Percentiles rank a stretch among this genome's conserved stretches.
phyloP scores from a whole-genome alignment of 2,329 filamentous ascomycete genomes.

The Paecilomyces formosus region DNA sequence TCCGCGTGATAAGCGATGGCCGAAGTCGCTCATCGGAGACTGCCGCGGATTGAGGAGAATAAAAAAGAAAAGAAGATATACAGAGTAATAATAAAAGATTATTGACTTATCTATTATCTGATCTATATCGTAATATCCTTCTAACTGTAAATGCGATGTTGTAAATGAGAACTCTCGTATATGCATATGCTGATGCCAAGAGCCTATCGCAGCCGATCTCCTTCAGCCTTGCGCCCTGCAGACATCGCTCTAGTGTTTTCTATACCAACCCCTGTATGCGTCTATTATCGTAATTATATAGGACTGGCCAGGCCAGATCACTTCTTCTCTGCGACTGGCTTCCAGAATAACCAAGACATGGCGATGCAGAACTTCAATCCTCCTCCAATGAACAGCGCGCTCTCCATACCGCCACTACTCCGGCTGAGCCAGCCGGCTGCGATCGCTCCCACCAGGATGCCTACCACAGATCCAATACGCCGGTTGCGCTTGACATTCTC shows the following conservation, averaged over 20 bases:
- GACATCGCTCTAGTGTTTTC: neutral
- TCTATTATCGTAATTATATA: neutral
- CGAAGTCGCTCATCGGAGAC: neutral
- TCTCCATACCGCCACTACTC: slow-evolving; percentile 34
- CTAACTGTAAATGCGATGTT: neutral
- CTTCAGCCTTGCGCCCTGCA: neutral
- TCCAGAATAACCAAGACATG: slow-evolving; percentile 33
- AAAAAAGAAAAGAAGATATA: neutral
- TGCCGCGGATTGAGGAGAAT: neutral
- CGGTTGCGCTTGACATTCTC: slow-evolving; percentile 33
- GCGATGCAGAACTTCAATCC: slow-evolving; percentile 32
- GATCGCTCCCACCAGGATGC: slow-evolving; percentile 33
- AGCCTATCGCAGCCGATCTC: neutral
- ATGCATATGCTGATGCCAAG: neutral
- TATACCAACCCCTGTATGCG: neutral
- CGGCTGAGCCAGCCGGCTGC: slow-evolving; percentile 36
- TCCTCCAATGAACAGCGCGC: slow-evolving; percentile 36
- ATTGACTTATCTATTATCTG: neutral
- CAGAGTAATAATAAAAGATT: no score
- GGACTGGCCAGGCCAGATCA: neutral
- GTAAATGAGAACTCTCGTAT: neutral
- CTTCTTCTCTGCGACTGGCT: slow-evolving; percentile 1
- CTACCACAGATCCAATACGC: slow-evolving; percentile 29
- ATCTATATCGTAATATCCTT: neutral
- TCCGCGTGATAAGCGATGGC: neutral